Evolutionary conservation across 768 basidiomycete species (phyloP).

Genomic region (Candolleomyces eurysporus): DNA sequence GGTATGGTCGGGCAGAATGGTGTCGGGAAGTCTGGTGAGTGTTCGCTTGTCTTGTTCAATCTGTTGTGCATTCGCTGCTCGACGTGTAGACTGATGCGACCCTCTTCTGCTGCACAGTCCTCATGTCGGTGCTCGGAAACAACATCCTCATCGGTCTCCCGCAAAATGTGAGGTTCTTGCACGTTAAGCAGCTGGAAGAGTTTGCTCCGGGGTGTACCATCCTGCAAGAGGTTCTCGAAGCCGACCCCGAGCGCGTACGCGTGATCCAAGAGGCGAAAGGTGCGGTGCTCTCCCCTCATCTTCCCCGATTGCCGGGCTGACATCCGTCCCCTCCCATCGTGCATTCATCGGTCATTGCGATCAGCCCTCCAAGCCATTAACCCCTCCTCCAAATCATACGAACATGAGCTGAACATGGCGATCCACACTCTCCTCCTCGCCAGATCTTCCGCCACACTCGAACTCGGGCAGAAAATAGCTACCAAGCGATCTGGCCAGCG

Average conservation of each 20-base stretch:
- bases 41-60: background rate
- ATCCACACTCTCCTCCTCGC: constrained; percentile 23
- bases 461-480: constrained; percentile 46
- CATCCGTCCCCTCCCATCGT: too few relatives aligned
- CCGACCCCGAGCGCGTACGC: constrained; percentile 22
- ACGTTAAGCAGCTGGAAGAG: constrained; percentile 31
- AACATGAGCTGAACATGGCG: constrained; percentile 17
- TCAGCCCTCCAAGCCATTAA: constrained; percentile 23
- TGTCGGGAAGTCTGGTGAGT: constrained; percentile 48
- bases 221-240: constrained; percentile 25
- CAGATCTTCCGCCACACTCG: constrained; percentile 22
- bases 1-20: constrained; percentile 58
- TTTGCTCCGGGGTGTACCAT: constrained; percentile 22
- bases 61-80: background rate
- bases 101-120: constrained; percentile 14
- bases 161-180: constrained; percentile 30
- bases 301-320: too few relatives aligned
- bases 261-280: constrained; percentile 28
- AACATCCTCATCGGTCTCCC: constrained; percentile 30
- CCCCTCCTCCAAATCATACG: constrained; percentile 14
- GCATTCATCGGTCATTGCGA: background rate
- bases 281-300: background rate
- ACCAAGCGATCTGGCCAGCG: constrained; percentile 52
- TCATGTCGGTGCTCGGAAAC: constrained; percentile 29
- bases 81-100: background rate